Percentiles rank a stretch among this genome's conserved stretches.
These are phyloP conservation scores for Sambucus nigra DNA, from an alignment of 129 eudicot species.

Conservation along the genomic window DNA sequence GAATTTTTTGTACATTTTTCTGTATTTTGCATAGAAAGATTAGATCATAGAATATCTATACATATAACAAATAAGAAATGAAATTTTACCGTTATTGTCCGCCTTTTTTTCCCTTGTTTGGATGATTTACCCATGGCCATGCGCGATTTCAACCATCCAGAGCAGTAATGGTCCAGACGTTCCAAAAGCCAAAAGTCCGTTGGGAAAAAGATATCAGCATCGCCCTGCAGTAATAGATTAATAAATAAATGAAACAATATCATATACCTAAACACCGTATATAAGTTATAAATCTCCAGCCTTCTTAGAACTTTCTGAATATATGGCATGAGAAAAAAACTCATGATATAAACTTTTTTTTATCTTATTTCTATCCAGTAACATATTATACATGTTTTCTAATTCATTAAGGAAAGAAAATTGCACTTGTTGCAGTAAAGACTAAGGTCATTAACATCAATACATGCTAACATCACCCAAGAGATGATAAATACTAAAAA, in stretches of 20 bases:
- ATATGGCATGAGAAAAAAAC: too few species aligned
- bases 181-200: slow-evolving; percentile 92
- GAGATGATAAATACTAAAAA: neutral
- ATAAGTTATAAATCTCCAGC: neutral
- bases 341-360: neutral
- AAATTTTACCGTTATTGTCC: slow-evolving; percentile 57
- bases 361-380: neutral
- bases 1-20: neutral
- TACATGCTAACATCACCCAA: neutral
- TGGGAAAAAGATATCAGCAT: slow-evolving; percentile 95
- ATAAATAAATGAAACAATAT: neutral
- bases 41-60: neutral
- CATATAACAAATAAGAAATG: neutral
- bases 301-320: neutral
- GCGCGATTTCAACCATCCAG: slow-evolving; percentile 63
- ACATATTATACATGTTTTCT: neutral
- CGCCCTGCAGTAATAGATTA: slow-evolving; percentile 46
- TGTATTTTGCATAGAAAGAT: neutral
- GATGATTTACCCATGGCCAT: slow-evolving; percentile 35
- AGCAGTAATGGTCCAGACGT: slow-evolving; percentile 78
- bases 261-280: neutral
- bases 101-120: slow-evolving; percentile 81
- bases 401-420: neutral
- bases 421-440: neutral
- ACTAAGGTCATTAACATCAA: neutral